Base-by-base conservation (phyloP, 345 rosid species). In the Garcia nutans region DNA sequence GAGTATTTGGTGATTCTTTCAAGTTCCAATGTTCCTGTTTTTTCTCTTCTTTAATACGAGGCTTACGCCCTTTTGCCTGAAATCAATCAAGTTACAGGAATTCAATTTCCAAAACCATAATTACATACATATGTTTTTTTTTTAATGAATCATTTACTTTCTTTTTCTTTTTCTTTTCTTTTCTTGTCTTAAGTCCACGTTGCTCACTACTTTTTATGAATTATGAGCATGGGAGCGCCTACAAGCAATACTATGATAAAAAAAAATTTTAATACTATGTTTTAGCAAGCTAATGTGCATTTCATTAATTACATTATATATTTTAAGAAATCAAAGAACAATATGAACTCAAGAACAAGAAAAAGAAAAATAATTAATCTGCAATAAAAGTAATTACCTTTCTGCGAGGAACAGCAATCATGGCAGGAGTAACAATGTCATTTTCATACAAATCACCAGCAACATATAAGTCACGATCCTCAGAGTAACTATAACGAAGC, bases 381-480 rank as follows among this genome's bases (percentile, higher is more conserved):
- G 6, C 3, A 37, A 37, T 37, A 37, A 37, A 37, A 37, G 6
- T 6, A 37, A 3, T 37, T 85, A 94, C 97, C 85, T 85, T 85
- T 61, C 87, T 83, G 65, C 98, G 97, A 56, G 98, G 99, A 82
- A 96, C 91, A 57, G 91, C 95, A 68, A 96, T 90, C 83, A 96
- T 86, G 82, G 98, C 88, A 2, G 99, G 99, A 44, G 97, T 85
- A 70, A 96, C 88, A 0, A 88, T 80, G 56, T 93, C 91, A 55
- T 88, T 86, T 31, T 91, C 91, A 76, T 93, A 96, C 75, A 96
- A 85, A 79, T 93, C 99, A 1, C 97, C 96, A 9, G 98, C 97
- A 52, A 96, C 90, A 77, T 93, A 90, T 77, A 92, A 85, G 84
- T 96, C 99, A 49, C 94, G 91, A 78, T 90, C 97, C 71, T 85